Base-by-base conservation (phyloP, 2,329 filamentous ascomycete genomes). In the Fragosphaeria purpurea region DNA sequence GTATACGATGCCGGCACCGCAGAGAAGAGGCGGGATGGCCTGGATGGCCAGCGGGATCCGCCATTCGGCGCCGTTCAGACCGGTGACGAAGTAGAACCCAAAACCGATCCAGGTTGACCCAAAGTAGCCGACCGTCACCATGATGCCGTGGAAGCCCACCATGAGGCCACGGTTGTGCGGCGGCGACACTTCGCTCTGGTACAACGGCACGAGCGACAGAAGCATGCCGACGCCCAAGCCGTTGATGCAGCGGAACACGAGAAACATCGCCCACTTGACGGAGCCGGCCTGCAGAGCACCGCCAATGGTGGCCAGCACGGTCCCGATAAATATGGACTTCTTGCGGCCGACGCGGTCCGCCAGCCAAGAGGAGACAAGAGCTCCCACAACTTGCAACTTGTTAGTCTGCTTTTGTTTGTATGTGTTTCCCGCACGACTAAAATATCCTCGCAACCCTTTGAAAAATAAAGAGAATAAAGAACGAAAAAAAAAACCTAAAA, bases 51-150 rank as follows among this genome's bases (percentile, higher is more conserved):
- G 57, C 6, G 63, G 64, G 12, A 68, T 58, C 1, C 63, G 57
- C 65, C 65, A 68, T 43, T 65, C 60, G 0, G 56, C 46, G 42
- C 65, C 56, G 51, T 72, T 68, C 4, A 67, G 67, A 1, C 67
- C 51, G 22, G 70, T 61, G 1, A 83, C 73, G 38, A 83, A 71
- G 38, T 71, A 63, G 8, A 65, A 48, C 13, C 47, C 47, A 34
- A 43, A 48, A 22, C 47, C 41, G 41, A 48, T 42, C 46, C 47
- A 44, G 34, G 0, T 62, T 62, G 3, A 49, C 34, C 0, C 62
- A 62, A 44, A 64, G 46, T 63, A 69, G 4, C 68, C 69, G 6
- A 66, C 50, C 0, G 65, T 60, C 31, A 64, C 65, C 46, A 65
- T 59, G 32, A 65, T 53, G 1, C 65, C 67, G 11, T 52, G 44